These are phyloP conservation scores for Peronosclerospora sorghi DNA, from an alignment of 352 stramenopile genomes.

Conservation along the genomic window DNA sequence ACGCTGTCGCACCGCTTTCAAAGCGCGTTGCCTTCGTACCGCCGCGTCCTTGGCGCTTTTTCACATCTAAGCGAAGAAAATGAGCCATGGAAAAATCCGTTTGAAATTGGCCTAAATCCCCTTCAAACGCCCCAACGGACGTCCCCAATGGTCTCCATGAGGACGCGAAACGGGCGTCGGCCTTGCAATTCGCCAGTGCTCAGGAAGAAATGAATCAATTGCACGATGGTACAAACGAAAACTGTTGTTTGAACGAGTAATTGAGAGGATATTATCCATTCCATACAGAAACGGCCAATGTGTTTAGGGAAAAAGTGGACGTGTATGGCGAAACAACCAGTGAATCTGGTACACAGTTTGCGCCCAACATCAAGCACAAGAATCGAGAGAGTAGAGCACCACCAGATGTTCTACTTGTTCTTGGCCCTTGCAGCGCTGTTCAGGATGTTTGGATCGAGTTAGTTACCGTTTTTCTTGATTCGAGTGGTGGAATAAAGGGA, in stretches of 20 bases:
- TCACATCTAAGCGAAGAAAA: conserved; percentile 3
- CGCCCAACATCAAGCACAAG: too few species aligned
- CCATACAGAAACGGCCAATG: conserved; percentile 28
- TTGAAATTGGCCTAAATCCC: conserved; percentile 42
- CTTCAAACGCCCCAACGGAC: conserved; percentile 3
- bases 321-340: conserved; percentile 9
- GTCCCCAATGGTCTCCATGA: conserved; percentile 5
- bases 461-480: background rate
- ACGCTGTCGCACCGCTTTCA: too few species aligned
- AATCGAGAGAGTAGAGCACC: too few species aligned
- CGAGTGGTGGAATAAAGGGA: background rate
- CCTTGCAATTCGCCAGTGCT: conserved; percentile 10
- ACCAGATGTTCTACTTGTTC: conserved; percentile 11
- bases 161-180: conserved; percentile 9
- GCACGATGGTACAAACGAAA: conserved; percentile 20
- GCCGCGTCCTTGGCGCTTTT: background rate
- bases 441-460: conserved; percentile 14
- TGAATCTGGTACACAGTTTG: too few species aligned
- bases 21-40: background rate
- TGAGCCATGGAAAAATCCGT: conserved; percentile 23
- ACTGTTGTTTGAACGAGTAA: background rate
- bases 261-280: background rate
- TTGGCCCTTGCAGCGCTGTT: conserved; percentile 27
- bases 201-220: conserved; percentile 30
- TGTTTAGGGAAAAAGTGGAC: conserved; percentile 40